A percentile compares a stretch with the other conserved stretches of the same genome.
Conservation (phyloP, 1,284 basidiomycete genomes). For the Ceratobasidium sp. region DNA sequence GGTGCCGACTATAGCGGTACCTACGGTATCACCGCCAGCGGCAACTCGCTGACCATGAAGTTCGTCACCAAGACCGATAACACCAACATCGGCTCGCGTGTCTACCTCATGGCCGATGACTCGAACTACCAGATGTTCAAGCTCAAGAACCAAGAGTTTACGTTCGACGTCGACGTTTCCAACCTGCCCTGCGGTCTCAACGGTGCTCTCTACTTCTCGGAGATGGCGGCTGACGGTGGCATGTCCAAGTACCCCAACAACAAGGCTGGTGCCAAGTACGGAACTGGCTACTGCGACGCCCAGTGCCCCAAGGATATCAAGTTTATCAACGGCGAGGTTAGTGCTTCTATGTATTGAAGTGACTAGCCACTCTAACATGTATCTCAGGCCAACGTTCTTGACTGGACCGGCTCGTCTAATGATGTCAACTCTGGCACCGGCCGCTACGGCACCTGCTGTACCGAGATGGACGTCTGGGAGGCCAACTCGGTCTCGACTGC, state of each 20-base stretch:
- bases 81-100: conserved; percentile 71
- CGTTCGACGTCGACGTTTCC: conserved; percentile 64
- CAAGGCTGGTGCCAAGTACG: no score
- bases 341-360: conserved; percentile 49
- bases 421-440: conserved; percentile 41
- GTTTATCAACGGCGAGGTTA: conserved; percentile 61
- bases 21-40: conserved; percentile 56
- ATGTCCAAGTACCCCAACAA: no score
- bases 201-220: no score
- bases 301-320: no score
- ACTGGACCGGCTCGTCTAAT: conserved; percentile 14
- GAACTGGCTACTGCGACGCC: no score
- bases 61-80: conserved; percentile 77
- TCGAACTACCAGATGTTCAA: conserved; percentile 60
- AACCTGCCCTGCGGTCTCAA: conserved; percentile 61
- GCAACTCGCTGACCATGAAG: conserved; percentile 70
- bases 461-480: conserved; percentile 43
- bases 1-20: conserved; percentile 61
- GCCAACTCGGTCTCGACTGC: conserved; percentile 59
- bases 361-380: conserved; percentile 43
- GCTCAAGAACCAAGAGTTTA: conserved; percentile 61
- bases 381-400: conserved; percentile 36
- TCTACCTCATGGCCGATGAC: conserved; percentile 57
- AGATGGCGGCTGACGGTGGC: no score
- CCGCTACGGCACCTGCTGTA: conserved; percentile 40